Evolutionary conservation across 78 protist species (phyloP), one percentile per base, ranked within the genome.

Genomic region (Guillardia theta): DNA sequence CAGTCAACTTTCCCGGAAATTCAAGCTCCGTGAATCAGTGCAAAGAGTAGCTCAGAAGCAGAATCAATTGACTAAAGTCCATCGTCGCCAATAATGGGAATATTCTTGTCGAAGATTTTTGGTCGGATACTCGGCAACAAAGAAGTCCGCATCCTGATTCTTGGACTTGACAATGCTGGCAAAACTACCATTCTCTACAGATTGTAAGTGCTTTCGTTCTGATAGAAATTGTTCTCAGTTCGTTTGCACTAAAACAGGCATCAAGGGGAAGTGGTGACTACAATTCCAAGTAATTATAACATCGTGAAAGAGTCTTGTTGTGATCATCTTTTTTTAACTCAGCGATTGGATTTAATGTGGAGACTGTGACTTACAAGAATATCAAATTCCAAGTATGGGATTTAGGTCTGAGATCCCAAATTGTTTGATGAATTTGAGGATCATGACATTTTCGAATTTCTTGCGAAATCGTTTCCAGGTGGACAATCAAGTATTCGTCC

Each of bases 281-380:
- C 92, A 9, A 87, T 47, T 46, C 92, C 92, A 19, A 87, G 88
- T 78, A 41, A 15, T 46, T 48, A 12, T 78, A 0, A 9, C 70
- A 58, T 58, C 27, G n/a, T n/a, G 39, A 58, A 58, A 58, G 39
- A 58, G 2, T 58, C 5, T 12, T 62, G 43, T 12, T 62, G 33
- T 12, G 10, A 10, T 50, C 58, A 10, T 50, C 58, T 15, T 50
- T 15, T 50, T 50, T 15, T 50, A 10, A 30, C 70, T 4, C 95
- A 95, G 97, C 99, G 21, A 96, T 98, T 50, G 99, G 99, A 0
- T 99, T 99, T 96, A 98, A 98, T 93, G 98, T 99, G 47, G 99
- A 99, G 92, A 97, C 98, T 0, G 97, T 99, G 19, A 88, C 94
- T 19, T 98, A 97, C 98, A 97, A 99, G 50, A 80, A 80, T 48